A percentile compares a stretch with the other conserved stretches of the same genome.
These are phyloP conservation scores for Cryptococcus neoformans DNA, from an alignment of 1,284 basidiomycete species.

Conservation along the genomic window DNA sequence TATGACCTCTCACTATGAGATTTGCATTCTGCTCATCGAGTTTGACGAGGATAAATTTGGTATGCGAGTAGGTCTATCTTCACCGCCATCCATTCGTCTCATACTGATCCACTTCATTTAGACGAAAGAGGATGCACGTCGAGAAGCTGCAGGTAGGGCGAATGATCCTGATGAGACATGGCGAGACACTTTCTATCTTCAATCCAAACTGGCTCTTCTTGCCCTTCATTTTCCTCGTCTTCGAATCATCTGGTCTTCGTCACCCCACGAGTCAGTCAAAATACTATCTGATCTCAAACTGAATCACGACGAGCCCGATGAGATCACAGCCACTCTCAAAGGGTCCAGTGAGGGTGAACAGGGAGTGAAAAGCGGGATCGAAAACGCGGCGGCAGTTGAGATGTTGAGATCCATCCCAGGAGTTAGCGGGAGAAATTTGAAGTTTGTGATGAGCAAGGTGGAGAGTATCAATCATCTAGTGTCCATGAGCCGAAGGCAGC, in stretches of 20 bases:
- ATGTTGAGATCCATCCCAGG: constrained; percentile 57
- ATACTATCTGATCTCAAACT: constrained; percentile 91
- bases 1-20: constrained; percentile 95
- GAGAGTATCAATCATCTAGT: constrained; percentile 73
- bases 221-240: constrained; percentile 79
- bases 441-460: constrained; percentile 78
- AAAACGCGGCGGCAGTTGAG: constrained; percentile 46
- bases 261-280: constrained; percentile 85
- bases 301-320: constrained; percentile 80
- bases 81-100: no score
- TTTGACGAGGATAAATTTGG: constrained; percentile 98
- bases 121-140: constrained; percentile 50
- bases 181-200: constrained; percentile 57
- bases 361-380: constrained; percentile 22
- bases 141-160: constrained; percentile 53
- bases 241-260: constrained; percentile 95
- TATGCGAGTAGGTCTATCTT: constrained; percentile 61
- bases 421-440: constrained; percentile 77
- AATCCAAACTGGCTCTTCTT: constrained; percentile 87
- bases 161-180: constrained; percentile 17
- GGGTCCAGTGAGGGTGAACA: constrained; percentile 55
- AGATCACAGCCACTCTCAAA: constrained; percentile 66
- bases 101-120: constrained; percentile 20
- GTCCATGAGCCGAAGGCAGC: constrained; percentile 59
- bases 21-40: constrained; percentile 92